Evolutionary conservation across 2,329 filamentous ascomycete genomes (phyloP).

Genomic region (Talaromyces funiculosus): DNA sequence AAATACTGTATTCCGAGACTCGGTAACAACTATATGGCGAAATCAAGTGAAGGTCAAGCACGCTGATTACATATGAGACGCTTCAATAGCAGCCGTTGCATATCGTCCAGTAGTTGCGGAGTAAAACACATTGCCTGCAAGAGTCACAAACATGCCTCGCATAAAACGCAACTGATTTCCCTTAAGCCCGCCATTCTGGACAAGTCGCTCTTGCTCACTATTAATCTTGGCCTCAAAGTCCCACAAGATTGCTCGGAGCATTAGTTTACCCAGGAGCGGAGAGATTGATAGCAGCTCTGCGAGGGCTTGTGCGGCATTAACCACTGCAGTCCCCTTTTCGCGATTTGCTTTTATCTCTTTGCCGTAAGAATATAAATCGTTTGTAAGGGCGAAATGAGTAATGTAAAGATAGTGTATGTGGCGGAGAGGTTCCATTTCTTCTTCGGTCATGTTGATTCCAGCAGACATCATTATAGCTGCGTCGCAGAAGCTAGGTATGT

Average conservation of each 20-base stretch:
- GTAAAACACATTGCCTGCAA: background rate
- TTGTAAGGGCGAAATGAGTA: background rate
- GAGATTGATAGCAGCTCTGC: background rate
- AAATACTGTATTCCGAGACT: too few relatives aligned
- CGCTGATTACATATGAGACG: background rate
- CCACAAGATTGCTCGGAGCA: constrained; percentile 9
- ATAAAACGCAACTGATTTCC: background rate
- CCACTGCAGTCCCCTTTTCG: background rate
- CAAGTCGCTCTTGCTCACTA: background rate
- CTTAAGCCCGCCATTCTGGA: background rate
- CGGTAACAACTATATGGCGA: too few relatives aligned
- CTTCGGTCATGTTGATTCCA: background rate
- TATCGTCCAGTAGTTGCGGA: background rate
- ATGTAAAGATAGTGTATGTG: background rate
- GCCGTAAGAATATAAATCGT: background rate
- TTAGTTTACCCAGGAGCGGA: background rate
- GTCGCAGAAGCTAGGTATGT: background rate
- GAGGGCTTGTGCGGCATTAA: background rate
- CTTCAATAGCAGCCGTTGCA: background rate
- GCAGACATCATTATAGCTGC: background rate
- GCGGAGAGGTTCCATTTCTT: background rate
- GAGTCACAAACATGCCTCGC: background rate
- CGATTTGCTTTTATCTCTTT: background rate
- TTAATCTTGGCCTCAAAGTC: background rate
- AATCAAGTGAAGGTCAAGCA: too few relatives aligned